phyloP scores from a whole-genome alignment of 306 rosid species.

The Lathyrus aphaca region DNA sequence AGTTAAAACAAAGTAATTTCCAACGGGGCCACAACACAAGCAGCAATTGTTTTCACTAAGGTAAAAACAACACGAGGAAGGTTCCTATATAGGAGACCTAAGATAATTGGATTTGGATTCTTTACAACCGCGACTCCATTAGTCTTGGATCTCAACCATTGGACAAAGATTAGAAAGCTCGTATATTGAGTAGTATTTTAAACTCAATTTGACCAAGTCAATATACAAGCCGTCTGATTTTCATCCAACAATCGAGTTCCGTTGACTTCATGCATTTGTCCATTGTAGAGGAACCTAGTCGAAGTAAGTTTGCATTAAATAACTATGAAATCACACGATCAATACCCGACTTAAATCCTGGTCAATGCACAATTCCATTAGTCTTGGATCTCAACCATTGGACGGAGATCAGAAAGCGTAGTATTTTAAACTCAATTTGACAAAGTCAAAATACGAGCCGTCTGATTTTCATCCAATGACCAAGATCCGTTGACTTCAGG shows the following conservation, averaged over 20 bases:
- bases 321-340: too few species aligned
- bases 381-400: not conserved
- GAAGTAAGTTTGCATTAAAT: too few species aligned
- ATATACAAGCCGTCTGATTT: not conserved
- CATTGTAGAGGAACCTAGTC: too few species aligned
- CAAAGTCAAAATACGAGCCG: not conserved
- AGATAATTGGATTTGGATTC: not conserved
- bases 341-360: too few species aligned
- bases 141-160: not conserved
- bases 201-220: not conserved
- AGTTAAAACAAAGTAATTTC: conserved; percentile 27
- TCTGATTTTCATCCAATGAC: not conserved
- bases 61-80: not conserved
- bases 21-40: not conserved
- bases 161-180: not conserved
- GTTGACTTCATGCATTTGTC: not conserved
- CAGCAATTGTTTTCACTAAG: conserved; percentile 13
- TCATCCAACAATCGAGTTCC: not conserved
- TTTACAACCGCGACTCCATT: not conserved
- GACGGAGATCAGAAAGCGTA: not conserved
- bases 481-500: not conserved
- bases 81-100: not conserved
- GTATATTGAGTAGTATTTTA: not conserved
- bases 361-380: not conserved
- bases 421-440: not conserved